Evolutionary conservation across 805 yeast genomes (phyloP), one percentile per base, ranked within the genome.

Genomic region (Metschnikowia hibisci): DNA sequence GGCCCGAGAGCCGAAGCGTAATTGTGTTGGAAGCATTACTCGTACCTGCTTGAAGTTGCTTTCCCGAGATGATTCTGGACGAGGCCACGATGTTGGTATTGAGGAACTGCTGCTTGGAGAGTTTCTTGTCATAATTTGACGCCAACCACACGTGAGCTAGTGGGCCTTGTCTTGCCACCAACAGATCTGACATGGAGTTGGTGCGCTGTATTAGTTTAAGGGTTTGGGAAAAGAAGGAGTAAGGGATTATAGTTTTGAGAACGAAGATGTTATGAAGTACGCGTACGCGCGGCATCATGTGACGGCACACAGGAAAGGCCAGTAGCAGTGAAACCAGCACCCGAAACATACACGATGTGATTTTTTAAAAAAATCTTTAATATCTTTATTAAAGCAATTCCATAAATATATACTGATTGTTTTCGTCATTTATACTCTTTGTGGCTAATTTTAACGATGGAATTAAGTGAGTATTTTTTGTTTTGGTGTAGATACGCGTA

Each of bases 71-170:
- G 46, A 56, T 53, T 35, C 52, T 52, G 7, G 74, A 63, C 1
- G 74, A 82, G 46, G 80, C 76, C 11, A 76, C 59, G 45, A 90
- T 81, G 53, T 85, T 78, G 11, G 96, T 83, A 53, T 77, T 81
- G 38, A 87, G 68, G 34, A 83, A 70, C 57, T 86, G 91, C 41
- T 78, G 79, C 54, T 84, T 83, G 33, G 89, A 75, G 27, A 87
- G 74, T 52, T 82, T 83, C 54, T 80, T 79, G 53, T 89, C 95
- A 64, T 89, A 75, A 58, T 87, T 89, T 15, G 96, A 91, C 8
- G 96, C 96, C 36, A 89, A 71, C 96, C 96, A 89, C 7, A 88
- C 89, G 51, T 83, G 86, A 2, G 95, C 95, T 47, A 89, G 69
- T 1, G 96, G 96, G 2, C 96, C 95, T 57, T 82, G 82, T 47